Base-by-base conservation (phyloP, 495 filamentous ascomycete genomes). In the Tetracladium marchalianum region DNA sequence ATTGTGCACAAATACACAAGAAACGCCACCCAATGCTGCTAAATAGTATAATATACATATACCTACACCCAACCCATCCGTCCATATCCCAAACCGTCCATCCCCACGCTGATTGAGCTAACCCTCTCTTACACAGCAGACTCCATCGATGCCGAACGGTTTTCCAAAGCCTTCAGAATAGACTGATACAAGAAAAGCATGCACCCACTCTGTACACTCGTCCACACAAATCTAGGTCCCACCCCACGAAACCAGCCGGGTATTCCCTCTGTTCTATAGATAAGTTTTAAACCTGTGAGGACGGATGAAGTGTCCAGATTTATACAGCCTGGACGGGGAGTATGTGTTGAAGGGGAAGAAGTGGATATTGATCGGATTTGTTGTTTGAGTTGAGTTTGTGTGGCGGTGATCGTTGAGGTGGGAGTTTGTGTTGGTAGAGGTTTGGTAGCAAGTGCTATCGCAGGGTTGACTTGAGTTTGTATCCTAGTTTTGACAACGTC, bases 401-500 rank as follows among this genome's bases (percentile, higher is more conserved):
- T 7, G n/a, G 22, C 15, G 24, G 12, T 24, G 43, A 33, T 39
- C 18, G 54, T 56, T 44, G 11, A 16, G 4, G 56, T 31, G 54
- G 19, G 35, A 48, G 62, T 22, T 44, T 36, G 35, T 54, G 19
- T 31, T 35, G 40, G 22, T 11, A 46, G 19, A 27, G 41, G 15
- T 32, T 41, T 44, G 13, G 49, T 16, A 27, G 33, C 17, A 4
- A 44, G 24, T 18, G 31, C 35, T 13, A 46, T 33, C 9, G 52
- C 39, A 7, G 53, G 43, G 40, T 92, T 83, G 35, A 92, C 71
- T 62, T 97, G 90, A 1, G 92, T 98, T 62, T 98, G 92, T n/a
- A 97, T 82, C 40, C 92, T 75, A 0, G 92, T 98, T 66, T 98
- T 98, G 41, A 98, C 93, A 4, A 98, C 92, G 58, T 98, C 92